phyloP scores from a whole-genome alignment of 2,329 filamentous ascomycete species.

The Pseudopithomyces chartarum region DNA sequence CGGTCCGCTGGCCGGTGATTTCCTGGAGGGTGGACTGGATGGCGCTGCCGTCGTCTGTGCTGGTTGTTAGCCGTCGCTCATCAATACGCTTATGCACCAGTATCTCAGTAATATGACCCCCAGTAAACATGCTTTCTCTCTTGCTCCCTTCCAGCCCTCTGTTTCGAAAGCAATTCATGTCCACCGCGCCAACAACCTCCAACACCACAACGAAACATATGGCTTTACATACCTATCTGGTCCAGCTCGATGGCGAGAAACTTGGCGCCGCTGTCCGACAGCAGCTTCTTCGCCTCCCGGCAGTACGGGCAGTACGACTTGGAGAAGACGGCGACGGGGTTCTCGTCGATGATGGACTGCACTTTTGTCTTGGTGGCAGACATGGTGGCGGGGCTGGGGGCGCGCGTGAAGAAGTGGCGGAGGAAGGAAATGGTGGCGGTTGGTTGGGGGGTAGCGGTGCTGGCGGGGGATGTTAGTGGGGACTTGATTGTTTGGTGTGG shows the following conservation, averaged over 20 bases:
- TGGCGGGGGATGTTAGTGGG: not conserved
- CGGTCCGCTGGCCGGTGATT: conserved; percentile 82
- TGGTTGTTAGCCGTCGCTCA: not conserved
- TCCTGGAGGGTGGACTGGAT: conserved; percentile 84
- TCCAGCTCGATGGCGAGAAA: conserved; percentile 83
- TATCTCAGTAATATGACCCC: no score
- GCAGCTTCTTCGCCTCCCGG: conserved; percentile 73
- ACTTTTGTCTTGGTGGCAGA: conserved; percentile 82
- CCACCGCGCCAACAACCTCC: no score
- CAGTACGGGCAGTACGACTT: conserved; percentile 98
- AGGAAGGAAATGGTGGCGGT: conserved; percentile 67
- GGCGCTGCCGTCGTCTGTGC: conserved; percentile 75
- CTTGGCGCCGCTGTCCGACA: conserved; percentile 73
- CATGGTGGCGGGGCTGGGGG: conserved; percentile 70
- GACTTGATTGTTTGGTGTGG: not conserved
- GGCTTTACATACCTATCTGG: conserved; percentile 72
- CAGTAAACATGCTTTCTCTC: no score
- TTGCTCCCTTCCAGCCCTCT: no score
- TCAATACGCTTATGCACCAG: not conserved
- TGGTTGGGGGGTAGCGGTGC: not conserved
- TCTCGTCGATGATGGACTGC: conserved; percentile 84
- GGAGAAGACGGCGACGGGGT: conserved; percentile 91
- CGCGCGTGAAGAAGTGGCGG: conserved; percentile 70
- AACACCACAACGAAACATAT: no score
- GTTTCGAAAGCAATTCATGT: no score